These are phyloP conservation scores for Diaporthe destruens DNA, from an alignment of 2,329 filamentous ascomycete species.

Conservation along the genomic window DNA sequence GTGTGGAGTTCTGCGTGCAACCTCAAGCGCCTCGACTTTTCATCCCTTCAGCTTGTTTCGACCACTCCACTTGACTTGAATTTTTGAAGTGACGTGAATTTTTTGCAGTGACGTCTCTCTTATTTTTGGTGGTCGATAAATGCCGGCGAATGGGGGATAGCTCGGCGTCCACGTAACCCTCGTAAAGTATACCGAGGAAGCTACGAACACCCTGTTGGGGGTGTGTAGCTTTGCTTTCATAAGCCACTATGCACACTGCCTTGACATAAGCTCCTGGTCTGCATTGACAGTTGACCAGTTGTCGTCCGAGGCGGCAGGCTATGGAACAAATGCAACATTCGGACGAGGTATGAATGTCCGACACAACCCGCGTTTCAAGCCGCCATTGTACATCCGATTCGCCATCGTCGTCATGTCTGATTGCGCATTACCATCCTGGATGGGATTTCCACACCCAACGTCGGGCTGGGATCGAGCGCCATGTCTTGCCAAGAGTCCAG, in stretches of 20 bases:
- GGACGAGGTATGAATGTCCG: not conserved
- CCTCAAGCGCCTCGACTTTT: not conserved
- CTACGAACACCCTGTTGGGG: not conserved
- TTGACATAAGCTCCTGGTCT: not conserved
- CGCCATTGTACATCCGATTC: not conserved
- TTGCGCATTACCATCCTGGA: not conserved
- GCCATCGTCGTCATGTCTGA: not conserved
- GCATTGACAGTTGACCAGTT: not conserved
- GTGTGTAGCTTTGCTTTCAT: not conserved
- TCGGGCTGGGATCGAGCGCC: not conserved
- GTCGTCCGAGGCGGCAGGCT: not conserved
- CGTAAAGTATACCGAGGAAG: not conserved
- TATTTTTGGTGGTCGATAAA: not conserved
- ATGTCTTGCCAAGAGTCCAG: not conserved
- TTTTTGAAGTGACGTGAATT: not conserved
- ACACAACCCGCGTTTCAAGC: not conserved
- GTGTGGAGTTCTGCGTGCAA: slow-evolving; percentile 7
- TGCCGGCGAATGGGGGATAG: not conserved
- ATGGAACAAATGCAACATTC: not conserved
- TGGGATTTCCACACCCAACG: not conserved
- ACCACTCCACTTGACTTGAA: not conserved
- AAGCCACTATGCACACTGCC: not conserved
- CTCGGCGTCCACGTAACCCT: not conserved
- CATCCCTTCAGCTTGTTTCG: not conserved
- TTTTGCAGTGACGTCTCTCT: not conserved